Evolutionary conservation across 1,284 basidiomycete genomes (phyloP).

Genomic region (Irpex sp.): DNA sequence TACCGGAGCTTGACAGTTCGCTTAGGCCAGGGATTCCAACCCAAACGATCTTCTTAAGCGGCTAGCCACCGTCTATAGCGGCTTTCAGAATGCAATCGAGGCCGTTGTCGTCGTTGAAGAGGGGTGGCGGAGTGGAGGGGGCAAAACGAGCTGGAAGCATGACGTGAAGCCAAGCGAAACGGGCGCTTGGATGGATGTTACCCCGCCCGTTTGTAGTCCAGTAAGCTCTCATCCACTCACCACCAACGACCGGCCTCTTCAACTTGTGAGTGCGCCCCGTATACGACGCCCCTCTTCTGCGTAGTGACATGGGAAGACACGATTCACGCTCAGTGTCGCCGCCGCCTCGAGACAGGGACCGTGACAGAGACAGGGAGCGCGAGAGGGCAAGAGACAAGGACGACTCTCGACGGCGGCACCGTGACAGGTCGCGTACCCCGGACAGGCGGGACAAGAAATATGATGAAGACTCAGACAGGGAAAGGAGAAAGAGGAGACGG

Average conservation of each 20-base stretch:
- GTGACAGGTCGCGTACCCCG: constrained; percentile 14
- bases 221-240: not conserved
- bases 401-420: not conserved
- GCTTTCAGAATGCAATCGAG: not conserved
- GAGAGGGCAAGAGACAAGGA: constrained; percentile 5
- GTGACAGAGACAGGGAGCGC: not conserved
- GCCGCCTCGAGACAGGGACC: constrained; percentile 29
- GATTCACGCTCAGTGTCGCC: constrained; percentile 46
- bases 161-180: not conserved
- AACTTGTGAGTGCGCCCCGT: constrained; percentile 14
- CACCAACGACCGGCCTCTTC: not conserved
- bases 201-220: not conserved
- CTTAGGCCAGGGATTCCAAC: too few species aligned
- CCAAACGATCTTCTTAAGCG: too few species aligned
- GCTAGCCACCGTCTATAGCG: not conserved
- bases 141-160: not conserved
- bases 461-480: constrained; percentile 27
- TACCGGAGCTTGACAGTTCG: too few species aligned
- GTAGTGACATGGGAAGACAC: constrained; percentile 27
- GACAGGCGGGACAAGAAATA: constrained; percentile 26
- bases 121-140: not conserved
- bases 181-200: not conserved
- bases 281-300: constrained; percentile 4
- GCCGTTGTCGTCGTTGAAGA: not conserved
- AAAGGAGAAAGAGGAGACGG: constrained; percentile 30